Evolutionary conservation across 148 eudicot genomes (phyloP).

Genomic region (Hydrangea macrophylla): DNA sequence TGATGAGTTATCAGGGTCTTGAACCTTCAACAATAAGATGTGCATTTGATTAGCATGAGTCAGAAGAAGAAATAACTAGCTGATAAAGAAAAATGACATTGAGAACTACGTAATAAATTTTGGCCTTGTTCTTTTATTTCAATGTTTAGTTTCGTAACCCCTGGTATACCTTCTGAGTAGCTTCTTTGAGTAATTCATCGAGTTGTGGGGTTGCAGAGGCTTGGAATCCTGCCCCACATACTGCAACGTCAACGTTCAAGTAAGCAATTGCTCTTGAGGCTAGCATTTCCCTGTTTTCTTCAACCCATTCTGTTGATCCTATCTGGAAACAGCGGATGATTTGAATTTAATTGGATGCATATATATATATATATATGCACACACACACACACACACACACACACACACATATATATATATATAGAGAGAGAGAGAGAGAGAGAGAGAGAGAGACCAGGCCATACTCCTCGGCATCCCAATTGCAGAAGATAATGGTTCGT

Average conservation of each 20-base stretch:
- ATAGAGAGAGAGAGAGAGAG: too few relatives aligned
- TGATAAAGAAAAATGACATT: neutral
- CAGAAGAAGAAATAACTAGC: neutral
- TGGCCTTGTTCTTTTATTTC: neutral
- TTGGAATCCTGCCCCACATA: constrained; percentile 37
- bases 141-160: neutral
- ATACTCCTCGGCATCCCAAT: constrained; percentile 65
- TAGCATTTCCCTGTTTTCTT: constrained; percentile 56
- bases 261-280: constrained; percentile 51
- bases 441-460: constrained; percentile 46
- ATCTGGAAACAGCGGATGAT: constrained; percentile 28
- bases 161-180: constrained; percentile 44
- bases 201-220: constrained; percentile 63
- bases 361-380: too few relatives aligned
- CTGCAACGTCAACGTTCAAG: constrained; percentile 54
- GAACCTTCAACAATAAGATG: constrained; percentile 31
- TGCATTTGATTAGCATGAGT: neutral
- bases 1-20: constrained; percentile 58
- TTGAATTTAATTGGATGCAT: constrained; percentile 2
- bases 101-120: neutral
- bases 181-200: constrained; percentile 48
- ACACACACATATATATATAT: too few relatives aligned
- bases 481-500: constrained; percentile 51
- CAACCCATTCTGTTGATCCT: constrained; percentile 73
- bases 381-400: too few relatives aligned